phyloP scores from a whole-genome alignment of 176 grass and related monocot species.

The Cenchrus americanus region DNA sequence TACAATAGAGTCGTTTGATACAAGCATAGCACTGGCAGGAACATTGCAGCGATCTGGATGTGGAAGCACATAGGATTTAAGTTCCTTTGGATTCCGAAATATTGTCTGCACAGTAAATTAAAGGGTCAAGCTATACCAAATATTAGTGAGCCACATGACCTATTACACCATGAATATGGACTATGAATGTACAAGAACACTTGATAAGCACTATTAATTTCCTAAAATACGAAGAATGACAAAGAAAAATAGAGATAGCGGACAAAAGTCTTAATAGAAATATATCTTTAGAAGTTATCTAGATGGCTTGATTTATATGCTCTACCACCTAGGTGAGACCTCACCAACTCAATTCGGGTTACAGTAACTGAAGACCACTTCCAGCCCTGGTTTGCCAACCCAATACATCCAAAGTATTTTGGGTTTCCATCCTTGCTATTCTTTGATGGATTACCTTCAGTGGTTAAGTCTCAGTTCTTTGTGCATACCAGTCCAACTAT shows the following conservation, averaged over 20 bases:
- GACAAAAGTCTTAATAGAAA: not conserved
- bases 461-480: not conserved
- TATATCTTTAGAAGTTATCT: not conserved
- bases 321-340: not conserved
- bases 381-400: not conserved
- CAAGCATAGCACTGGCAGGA: slow-evolving; percentile 83
- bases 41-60: slow-evolving; percentile 93
- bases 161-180: not conserved
- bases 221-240: no score
- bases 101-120: slow-evolving; percentile 78
- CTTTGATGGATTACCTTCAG: not conserved
- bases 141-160: not conserved
- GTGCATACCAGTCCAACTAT: not conserved
- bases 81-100: slow-evolving; percentile 91
- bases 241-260: slow-evolving; percentile 29
- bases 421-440: slow-evolving; percentile 2
- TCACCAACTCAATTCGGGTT: not conserved
- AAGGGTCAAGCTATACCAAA: slow-evolving; percentile 31
- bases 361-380: not conserved
- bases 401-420: not conserved
- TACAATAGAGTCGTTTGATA: slow-evolving; percentile 85
- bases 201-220: not conserved
- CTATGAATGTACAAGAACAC: not conserved
- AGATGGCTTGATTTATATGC: slow-evolving; percentile 1
- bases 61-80: slow-evolving; percentile 82